Conservation (phyloP, 345 rosid species). For the Camelina neglecta region DNA sequence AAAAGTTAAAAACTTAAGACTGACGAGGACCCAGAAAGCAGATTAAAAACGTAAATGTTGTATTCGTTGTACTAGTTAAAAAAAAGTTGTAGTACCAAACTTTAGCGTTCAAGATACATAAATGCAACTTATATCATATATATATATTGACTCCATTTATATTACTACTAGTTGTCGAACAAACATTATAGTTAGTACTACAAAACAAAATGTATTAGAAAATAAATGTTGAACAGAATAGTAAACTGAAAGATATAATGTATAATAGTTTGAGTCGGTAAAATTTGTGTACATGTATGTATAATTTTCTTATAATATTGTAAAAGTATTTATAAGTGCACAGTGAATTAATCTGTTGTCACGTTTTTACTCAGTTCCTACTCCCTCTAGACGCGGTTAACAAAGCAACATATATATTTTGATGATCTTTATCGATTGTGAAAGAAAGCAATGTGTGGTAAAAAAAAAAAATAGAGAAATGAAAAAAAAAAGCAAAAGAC, state of each 20-base stretch:
- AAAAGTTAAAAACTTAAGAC: constrained; percentile 16
- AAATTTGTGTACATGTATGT: background rate
- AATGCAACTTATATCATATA: constrained; percentile 20
- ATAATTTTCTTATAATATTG: background rate
- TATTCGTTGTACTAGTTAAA: constrained; percentile 33
- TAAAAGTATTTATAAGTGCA: background rate
- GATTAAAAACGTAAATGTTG: constrained; percentile 23
- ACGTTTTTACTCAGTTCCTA: constrained; percentile 27
- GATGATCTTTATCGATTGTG: constrained; percentile 43
- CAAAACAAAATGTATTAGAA: background rate
- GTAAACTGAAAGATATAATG: background rate
- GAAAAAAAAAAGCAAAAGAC: constrained; percentile 36
- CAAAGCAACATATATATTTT: constrained; percentile 27
- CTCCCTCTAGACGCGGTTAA: constrained; percentile 27
- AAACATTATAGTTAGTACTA: constrained; percentile 3
- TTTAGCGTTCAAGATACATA: constrained; percentile 35
- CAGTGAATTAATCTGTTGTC: constrained; percentile 6
- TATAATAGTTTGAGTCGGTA: background rate
- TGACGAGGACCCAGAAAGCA: constrained; percentile 19
- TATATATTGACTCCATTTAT: constrained; percentile 16
- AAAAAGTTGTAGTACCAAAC: constrained; percentile 33
- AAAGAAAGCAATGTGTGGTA: constrained; percentile 41
- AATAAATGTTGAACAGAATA: background rate
- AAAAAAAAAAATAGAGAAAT: constrained; percentile 13
- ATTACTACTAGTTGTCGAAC: constrained; percentile 14